These are phyloP conservation scores for Davidsoniella neocaledoniae DNA, from an alignment of 2,329 filamentous ascomycete genomes.

Conservation along the genomic window DNA sequence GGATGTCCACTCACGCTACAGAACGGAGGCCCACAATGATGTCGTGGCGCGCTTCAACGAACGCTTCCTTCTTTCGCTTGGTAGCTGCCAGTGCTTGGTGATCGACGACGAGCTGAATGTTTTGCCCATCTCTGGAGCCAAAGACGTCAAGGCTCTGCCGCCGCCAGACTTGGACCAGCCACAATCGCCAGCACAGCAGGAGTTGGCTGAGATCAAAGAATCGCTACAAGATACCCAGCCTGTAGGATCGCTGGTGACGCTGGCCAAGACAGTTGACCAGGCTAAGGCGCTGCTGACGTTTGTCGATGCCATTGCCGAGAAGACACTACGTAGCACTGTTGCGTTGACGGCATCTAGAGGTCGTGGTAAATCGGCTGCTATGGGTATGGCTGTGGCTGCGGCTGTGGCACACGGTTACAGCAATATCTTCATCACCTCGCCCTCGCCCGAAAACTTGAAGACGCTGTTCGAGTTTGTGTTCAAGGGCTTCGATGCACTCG, in stretches of 20 bases:
- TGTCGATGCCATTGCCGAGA: slow-evolving; percentile 89
- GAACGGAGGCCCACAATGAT: slow-evolving; percentile 89
- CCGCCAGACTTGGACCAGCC: slow-evolving; percentile 57
- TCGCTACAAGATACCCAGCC: slow-evolving; percentile 71
- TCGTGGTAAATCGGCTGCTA: slow-evolving; percentile 87
- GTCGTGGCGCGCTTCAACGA: slow-evolving; percentile 96
- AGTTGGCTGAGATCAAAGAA: slow-evolving; percentile 78
- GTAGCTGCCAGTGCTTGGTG: slow-evolving; percentile 89
- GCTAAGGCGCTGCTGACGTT: slow-evolving; percentile 95
- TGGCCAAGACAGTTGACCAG: slow-evolving; percentile 86
- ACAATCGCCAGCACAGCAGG: slow-evolving; percentile 53
- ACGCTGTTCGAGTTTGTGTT: slow-evolving; percentile 97
- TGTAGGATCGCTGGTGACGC: slow-evolving; percentile 64
- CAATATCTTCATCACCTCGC: slow-evolving; percentile 98
- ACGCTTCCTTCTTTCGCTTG: slow-evolving; percentile 84
- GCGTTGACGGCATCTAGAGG: slow-evolving; percentile 86
- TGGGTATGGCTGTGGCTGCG: slow-evolving; percentile 86
- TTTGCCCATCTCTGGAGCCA: slow-evolving; percentile 87
- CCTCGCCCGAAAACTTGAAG: slow-evolving; percentile 95
- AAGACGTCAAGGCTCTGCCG: slow-evolving; percentile 68
- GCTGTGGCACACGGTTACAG: slow-evolving; percentile 93
- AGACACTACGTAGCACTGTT: slow-evolving; percentile 85
- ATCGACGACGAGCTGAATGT: slow-evolving; percentile 98
- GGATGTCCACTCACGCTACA: slow-evolving; percentile 93
- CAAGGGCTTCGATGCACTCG: slow-evolving; percentile 90